phyloP scores from a whole-genome alignment of 208 protist genomes.

The Strigomonas oncopelti region DNA sequence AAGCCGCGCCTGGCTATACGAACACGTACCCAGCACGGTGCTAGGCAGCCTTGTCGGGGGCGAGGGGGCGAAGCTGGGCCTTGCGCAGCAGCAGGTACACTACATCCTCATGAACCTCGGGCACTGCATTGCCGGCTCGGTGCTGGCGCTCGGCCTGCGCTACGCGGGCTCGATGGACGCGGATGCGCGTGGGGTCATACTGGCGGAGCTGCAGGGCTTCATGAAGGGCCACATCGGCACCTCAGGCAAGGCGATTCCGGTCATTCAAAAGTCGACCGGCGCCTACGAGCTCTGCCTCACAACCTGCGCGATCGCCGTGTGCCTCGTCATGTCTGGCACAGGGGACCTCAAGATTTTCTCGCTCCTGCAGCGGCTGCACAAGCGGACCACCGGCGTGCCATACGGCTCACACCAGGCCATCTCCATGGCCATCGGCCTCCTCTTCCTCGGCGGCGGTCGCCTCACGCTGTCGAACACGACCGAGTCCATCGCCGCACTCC shows the following conservation, averaged over 20 bases:
- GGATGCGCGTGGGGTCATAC: slow-evolving; percentile 41
- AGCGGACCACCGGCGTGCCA: slow-evolving; percentile 35
- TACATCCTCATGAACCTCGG: slow-evolving; percentile 79
- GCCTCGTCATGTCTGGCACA: slow-evolving; percentile 91
- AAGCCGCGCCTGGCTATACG: slow-evolving; percentile 44
- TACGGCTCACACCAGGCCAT: slow-evolving; percentile 95
- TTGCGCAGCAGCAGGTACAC: slow-evolving; percentile 54
- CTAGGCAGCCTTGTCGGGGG: slow-evolving; percentile 17
- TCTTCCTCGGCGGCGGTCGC: slow-evolving; percentile 92
- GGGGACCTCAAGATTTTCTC: slow-evolving; percentile 81
- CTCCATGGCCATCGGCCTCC: slow-evolving; percentile 91
- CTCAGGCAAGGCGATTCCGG: slow-evolving; percentile 36
- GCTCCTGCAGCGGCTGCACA: slow-evolving; percentile 69
- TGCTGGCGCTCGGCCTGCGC: slow-evolving; percentile 71
- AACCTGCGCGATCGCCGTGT: slow-evolving; percentile 59
- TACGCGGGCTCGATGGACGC: slow-evolving; percentile 77
- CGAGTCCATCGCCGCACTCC: slow-evolving; percentile 84
- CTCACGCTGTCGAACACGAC: slow-evolving; percentile 84
- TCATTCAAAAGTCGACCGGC: slow-evolving; percentile 64
- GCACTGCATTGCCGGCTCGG: slow-evolving; percentile 66
- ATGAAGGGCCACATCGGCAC: slow-evolving; percentile 53
- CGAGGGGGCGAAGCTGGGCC: slow-evolving; percentile 1
- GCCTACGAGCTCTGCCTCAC: slow-evolving; percentile 73
- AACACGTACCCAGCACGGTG: slow-evolving; percentile 41
- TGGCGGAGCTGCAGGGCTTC: slow-evolving; percentile 73